These are phyloP conservation scores for Coemansia sp. DNA, from an alignment of 192 early-diverging fungal species.

Conservation along the genomic window DNA sequence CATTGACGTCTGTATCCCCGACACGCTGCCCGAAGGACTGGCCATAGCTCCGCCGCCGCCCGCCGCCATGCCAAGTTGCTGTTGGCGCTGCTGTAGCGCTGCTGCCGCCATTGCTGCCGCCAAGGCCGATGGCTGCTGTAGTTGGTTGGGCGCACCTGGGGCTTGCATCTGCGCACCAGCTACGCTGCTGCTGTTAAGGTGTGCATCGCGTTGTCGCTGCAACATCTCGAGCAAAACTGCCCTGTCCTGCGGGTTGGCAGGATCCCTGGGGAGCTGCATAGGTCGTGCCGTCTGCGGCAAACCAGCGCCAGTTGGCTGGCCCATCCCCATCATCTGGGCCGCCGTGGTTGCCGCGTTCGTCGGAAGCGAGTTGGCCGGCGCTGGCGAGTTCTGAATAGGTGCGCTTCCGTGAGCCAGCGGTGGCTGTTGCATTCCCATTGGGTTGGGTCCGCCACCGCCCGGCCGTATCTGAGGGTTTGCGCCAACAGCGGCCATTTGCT, in stretches of 20 bases:
- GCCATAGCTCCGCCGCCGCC: background rate
- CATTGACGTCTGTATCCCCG: background rate
- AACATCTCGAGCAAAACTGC: slow-evolving; percentile 23
- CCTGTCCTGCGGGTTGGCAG: slow-evolving; percentile 29
- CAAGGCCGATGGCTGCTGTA: background rate
- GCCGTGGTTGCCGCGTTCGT: background rate
- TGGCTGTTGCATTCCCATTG: slow-evolving; percentile 6
- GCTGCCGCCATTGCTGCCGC: slow-evolving; percentile 21
- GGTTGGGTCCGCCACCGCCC: background rate
- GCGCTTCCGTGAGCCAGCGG: slow-evolving; percentile 7
- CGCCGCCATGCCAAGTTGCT: background rate
- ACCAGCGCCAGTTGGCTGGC: background rate
- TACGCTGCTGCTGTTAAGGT: background rate
- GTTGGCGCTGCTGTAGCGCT: slow-evolving; percentile 2
- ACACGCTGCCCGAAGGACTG: background rate
- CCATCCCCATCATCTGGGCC: background rate
- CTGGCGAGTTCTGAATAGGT: slow-evolving; percentile 18
- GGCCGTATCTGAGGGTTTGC: background rate
- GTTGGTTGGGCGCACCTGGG: background rate
- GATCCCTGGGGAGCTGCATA: slow-evolving; percentile 10
- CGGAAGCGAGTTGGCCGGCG: slow-evolving; percentile 9
- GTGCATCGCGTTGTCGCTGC: slow-evolving; percentile 15
- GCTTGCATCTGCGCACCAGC: slow-evolving; percentile 3
- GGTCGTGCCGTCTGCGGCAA: background rate
- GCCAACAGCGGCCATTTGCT: slow-evolving; percentile 8